These are phyloP conservation scores for Eucalyptus viminalis DNA, from an alignment of 345 rosid species.

Conservation along the genomic window DNA sequence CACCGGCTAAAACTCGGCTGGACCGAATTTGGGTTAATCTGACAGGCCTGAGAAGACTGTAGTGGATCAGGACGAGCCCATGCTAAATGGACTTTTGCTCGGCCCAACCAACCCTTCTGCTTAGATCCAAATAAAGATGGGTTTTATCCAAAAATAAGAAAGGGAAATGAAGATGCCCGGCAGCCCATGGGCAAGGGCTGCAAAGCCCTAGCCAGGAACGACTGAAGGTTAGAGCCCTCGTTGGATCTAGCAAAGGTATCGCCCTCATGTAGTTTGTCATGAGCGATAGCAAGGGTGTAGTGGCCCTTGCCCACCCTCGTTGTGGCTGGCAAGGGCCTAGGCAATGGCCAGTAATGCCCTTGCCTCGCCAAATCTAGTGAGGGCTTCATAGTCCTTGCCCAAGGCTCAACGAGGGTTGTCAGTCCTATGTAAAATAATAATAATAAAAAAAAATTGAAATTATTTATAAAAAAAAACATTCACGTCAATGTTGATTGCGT, in stretches of 20 bases:
- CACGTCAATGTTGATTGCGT: rapidly evolving
- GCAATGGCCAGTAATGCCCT: too few species aligned
- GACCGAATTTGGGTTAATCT: background rate
- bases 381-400: too few species aligned
- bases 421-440: too few species aligned
- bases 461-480: too few species aligned
- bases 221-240: too few species aligned
- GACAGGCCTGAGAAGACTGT: background rate
- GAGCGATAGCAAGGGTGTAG: rapidly evolving
- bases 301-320: too few species aligned
- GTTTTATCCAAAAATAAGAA: background rate
- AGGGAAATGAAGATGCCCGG: background rate
- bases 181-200: too few species aligned
- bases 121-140: background rate
- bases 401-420: rapidly evolving
- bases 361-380: rapidly evolving
- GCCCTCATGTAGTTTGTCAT: rapidly evolving
- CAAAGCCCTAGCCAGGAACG: too few species aligned
- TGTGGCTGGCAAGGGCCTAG: too few species aligned
- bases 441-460: too few species aligned
- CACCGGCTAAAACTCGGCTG: background rate
- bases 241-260: too few species aligned
- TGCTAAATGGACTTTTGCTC: background rate
- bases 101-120: background rate
- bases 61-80: background rate